Evolutionary conservation across 768 basidiomycete species (phyloP), one percentile per base, ranked within the genome.

Genomic region (Mycena galericulata): DNA sequence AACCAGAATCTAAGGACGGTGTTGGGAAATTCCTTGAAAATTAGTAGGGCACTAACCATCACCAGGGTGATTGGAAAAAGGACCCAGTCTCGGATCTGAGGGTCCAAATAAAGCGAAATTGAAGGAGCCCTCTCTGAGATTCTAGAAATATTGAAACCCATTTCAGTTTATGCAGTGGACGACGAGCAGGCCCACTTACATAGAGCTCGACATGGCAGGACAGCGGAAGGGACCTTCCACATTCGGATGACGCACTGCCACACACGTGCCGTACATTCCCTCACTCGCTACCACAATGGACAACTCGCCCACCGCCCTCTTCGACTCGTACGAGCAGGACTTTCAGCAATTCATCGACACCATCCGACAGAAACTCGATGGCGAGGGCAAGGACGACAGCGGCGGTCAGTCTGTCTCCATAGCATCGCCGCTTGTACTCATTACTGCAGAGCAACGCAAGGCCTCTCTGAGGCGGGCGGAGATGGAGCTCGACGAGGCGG

Each of bases 401-500:
- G 90, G 89, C 76, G 95, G 94, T 94, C 74, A 73, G 89, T 73
- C n/a, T 36, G 40, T 51, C 45, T 12, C 64, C 29, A 49, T 59
- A 61, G 58, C 29, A 60, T 38, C 15, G 50, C 56, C 47, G 53
- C 55, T 67, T 20, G 62, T 22, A 36, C 45, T 68, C 34, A 53
- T 36, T 12, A 62, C 49, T 26, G 17, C 76, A 96, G 96, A 98
- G 77, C 90, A 93, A 70, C 88, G 91, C 54, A 95, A 94, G 79
- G 85, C 93, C 0, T 84, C 91, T 5, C 79, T 98, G 68, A 84
- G 96, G 73, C 85, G 94, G 68, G 92, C 94, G 26, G 94, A 97
- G 77, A 95, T 96, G 88, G 97, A 99, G 77, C 83, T 99, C 6
- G 98, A 99, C 77, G 98, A 99, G 79, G 97, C 97, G 0, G 97